Conservation (phyloP, 129 eudicot species). For the Tanacetum coccineum region DNA sequence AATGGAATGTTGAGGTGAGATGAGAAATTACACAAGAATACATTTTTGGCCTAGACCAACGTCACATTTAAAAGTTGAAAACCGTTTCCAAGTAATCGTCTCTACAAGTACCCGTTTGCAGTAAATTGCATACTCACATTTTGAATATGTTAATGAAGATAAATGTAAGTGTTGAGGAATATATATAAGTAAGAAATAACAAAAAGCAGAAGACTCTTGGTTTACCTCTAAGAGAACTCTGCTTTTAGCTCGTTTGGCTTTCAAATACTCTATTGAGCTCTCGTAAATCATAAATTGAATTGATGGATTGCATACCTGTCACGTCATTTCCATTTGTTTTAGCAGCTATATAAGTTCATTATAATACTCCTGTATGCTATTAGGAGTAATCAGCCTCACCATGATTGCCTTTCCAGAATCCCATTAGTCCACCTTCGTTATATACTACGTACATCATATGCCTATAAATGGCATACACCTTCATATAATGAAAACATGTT, state of each 20-base stretch:
- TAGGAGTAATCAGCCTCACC: no score
- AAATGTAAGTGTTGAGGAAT: conserved; percentile 4
- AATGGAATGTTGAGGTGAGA: neutral
- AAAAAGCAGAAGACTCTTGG: conserved; percentile 17
- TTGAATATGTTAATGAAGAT: no score
- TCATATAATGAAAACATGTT: no score
- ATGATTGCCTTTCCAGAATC: no score
- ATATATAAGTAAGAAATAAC: neutral
- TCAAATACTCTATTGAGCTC: conserved; percentile 57
- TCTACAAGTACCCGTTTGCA: conserved; percentile 2
- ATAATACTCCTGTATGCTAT: no score
- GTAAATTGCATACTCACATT: neutral
- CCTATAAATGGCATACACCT: no score
- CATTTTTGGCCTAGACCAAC: neutral
- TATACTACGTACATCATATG: no score
- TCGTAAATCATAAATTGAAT: no score
- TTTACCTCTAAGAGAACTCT: conserved; percentile 63
- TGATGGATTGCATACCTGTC: no score
- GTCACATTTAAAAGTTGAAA: conserved; percentile 9
- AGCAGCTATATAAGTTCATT: no score
- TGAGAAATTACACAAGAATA: neutral
- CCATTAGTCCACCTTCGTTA: no score
- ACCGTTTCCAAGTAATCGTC: neutral
- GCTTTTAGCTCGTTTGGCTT: conserved; percentile 58
- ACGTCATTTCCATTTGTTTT: no score